A percentile compares a stretch with the other conserved stretches of the same genome.
phyloP scores from a whole-genome alignment of 768 basidiomycete species.

The Hygrophorus russula region DNA sequence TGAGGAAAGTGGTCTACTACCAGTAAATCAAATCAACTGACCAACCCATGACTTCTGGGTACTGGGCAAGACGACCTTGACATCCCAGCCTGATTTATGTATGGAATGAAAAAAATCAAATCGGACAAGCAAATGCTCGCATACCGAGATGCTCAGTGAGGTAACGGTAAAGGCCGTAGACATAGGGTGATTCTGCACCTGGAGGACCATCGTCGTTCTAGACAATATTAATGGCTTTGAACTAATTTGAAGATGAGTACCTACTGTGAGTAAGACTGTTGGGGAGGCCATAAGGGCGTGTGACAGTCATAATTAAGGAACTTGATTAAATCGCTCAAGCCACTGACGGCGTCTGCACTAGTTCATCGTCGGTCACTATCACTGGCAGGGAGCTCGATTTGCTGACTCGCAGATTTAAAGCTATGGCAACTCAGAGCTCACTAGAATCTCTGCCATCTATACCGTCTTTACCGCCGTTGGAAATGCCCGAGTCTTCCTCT shows the following conservation, averaged over 20 bases:
- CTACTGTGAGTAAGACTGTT: conserved; percentile 31
- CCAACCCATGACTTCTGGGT: conserved; percentile 87
- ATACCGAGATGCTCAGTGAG: conserved; percentile 50
- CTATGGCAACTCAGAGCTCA: too few relatives aligned
- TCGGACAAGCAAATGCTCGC: not conserved
- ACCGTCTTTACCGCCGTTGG: not conserved
- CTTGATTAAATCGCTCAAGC: too few relatives aligned
- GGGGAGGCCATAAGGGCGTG: conserved; percentile 4
- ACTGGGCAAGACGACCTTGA: conserved; percentile 71
- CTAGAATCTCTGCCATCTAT: not conserved
- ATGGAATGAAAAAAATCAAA: conserved; percentile 23
- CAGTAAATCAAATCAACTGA: conserved; percentile 13
- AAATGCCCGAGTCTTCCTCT: conserved; percentile 4
- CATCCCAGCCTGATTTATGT: conserved; percentile 61
- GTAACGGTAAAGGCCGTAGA: conserved; percentile 57
- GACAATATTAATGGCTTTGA: conserved; percentile 1
- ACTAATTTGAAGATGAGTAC: conserved; percentile 1
- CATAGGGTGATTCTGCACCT: conserved; percentile 58
- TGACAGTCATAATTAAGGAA: too few relatives aligned
- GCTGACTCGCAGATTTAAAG: not conserved
- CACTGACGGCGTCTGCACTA: too few relatives aligned
- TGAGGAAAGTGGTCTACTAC: not conserved
- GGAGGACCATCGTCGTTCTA: conserved; percentile 87
- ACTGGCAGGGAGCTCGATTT: not conserved
- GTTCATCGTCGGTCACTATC: too few relatives aligned